These are phyloP conservation scores for Collybia mongolica DNA, from an alignment of 768 basidiomycete genomes.

Conservation along the genomic window DNA sequence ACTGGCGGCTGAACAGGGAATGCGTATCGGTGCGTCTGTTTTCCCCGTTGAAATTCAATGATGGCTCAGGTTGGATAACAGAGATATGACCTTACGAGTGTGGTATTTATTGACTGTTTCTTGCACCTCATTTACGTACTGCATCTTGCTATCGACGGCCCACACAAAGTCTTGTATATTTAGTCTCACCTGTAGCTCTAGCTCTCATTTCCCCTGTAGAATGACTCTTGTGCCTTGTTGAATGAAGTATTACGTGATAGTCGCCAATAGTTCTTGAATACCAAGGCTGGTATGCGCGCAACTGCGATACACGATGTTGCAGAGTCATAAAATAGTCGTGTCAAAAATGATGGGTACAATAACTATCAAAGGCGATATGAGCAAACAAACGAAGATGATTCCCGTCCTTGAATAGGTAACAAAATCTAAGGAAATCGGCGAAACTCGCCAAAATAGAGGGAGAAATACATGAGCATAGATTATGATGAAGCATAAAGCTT, in stretches of 20 bases:
- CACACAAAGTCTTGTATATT: conserved; percentile 28
- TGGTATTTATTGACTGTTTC: neutral
- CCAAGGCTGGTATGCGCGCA: neutral
- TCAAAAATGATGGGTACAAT: conserved; percentile 25
- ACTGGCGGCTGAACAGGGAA: conserved; percentile 74
- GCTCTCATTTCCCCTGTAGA: conserved; percentile 15
- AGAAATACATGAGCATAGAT: conserved; percentile 17
- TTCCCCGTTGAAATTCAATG: neutral
- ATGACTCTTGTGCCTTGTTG: neutral
- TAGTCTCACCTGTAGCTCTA: conserved; percentile 39
- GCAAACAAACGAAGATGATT: conserved; percentile 21
- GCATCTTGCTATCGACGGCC: neutral
- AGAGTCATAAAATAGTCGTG: conserved; percentile 17
- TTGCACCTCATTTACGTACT: conserved; percentile 9
- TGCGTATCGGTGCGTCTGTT: conserved; percentile 66
- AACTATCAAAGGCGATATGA: conserved; percentile 21
- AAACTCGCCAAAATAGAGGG: conserved; percentile 10
- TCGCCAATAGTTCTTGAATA: neutral
- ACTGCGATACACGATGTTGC: too few relatives aligned
- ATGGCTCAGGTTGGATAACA: conserved; percentile 9
- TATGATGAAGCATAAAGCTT: conserved; percentile 89
- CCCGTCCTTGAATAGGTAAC: conserved; percentile 32
- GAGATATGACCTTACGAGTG: conserved; percentile 29
- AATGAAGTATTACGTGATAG: too few relatives aligned
- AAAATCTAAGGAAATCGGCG: conserved; percentile 28